A percentile compares a stretch with the other conserved stretches of the same genome.
Evolutionary conservation across 1,284 basidiomycete species (phyloP).

Genomic region (Marasmius sp.): DNA sequence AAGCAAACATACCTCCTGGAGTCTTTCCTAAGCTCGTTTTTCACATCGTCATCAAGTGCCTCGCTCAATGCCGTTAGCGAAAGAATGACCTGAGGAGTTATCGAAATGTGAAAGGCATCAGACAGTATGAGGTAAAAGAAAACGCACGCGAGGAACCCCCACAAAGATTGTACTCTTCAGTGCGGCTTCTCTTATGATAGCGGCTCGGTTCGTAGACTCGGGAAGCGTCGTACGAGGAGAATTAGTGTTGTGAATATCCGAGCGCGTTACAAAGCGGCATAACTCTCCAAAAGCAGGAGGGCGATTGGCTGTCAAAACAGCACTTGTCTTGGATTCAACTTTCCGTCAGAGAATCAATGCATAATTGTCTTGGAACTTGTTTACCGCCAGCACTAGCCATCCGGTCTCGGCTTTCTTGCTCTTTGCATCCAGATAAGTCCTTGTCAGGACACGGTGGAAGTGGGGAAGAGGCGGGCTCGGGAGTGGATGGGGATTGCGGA

Average conservation of each 20-base stretch:
- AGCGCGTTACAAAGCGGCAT: slow-evolving; percentile 73
- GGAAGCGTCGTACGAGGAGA: slow-evolving; percentile 43
- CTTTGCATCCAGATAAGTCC: slow-evolving; percentile 63
- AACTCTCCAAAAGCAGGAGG: slow-evolving; percentile 78
- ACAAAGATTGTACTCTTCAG: slow-evolving; percentile 93
- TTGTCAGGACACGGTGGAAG: slow-evolving; percentile 58
- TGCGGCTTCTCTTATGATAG: slow-evolving; percentile 89
- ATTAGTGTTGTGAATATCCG: slow-evolving; percentile 41
- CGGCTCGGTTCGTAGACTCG: slow-evolving; percentile 68
- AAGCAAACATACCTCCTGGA: slow-evolving; percentile 59
- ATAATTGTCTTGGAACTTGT: slow-evolving; percentile 34
- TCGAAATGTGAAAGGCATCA: slow-evolving; percentile 11
- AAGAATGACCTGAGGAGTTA: slow-evolving; percentile 71
- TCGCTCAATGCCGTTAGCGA: slow-evolving; percentile 75
- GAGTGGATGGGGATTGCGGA: slow-evolving; percentile 65
- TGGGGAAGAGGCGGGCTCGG: slow-evolving; percentile 55
- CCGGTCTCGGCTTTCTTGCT: slow-evolving; percentile 68
- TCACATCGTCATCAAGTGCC: slow-evolving; percentile 80
- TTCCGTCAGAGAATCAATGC: slow-evolving; percentile 9
- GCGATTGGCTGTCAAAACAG: slow-evolving; percentile 80
- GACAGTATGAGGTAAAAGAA: slow-evolving; percentile 8
- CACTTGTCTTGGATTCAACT: slow-evolving; percentile 61
- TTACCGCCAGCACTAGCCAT: slow-evolving; percentile 80
- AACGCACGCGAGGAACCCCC: slow-evolving; percentile 82
- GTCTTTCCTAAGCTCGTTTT: slow-evolving; percentile 60